Evolutionary conservation across 2,329 filamentous ascomycete species (phyloP), one percentile per base, ranked within the genome.

Genomic region (Fusarium caatingaense): DNA sequence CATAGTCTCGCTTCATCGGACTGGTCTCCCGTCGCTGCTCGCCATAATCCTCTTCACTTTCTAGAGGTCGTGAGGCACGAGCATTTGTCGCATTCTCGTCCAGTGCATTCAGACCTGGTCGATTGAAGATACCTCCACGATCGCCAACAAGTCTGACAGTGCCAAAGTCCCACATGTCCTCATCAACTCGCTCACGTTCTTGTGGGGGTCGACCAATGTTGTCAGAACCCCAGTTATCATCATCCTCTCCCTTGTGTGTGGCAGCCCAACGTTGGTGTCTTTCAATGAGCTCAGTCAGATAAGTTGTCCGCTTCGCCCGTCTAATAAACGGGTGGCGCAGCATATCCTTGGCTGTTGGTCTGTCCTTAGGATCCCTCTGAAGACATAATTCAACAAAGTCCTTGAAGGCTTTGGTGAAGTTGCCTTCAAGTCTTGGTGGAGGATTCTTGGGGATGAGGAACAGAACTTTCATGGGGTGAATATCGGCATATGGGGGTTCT

Each of bases 131-230:
- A 30, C 85, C 86, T 65, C 90, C 89, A 28, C 88, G 86, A 56
- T 91, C 89, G 32, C 87, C 88, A n/a, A 91, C 90, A 8, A 97
- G 90, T 60, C 94, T 88, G 55, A 99, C 93, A 0, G 96, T 99
- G 45, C 96, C 96, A 83, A 99, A 99, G 79, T 99, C 96, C 96
- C 96, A 99, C 77, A 98, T 89, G 78, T 98, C 96, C 78, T 98
- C 93, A 66, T 91, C 86, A 10, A 88, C 83, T 20, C 82, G 82
- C 68, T 84, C 81, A 34, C 92, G 87, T 60, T 90, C 86, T 2
- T 83, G 67, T 21, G 83, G 81, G 10, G 83, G 81, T 41, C 87
- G 83, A 15, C 85, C 82, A 48, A 88, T 85, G 40, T 87, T 84
- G 11, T 84, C 85, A 2, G 63, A 66, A 23, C 92, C 89, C 74